These are phyloP conservation scores for Salvia hispanica DNA, from an alignment of 257 asterid species.

Conservation along the genomic window DNA sequence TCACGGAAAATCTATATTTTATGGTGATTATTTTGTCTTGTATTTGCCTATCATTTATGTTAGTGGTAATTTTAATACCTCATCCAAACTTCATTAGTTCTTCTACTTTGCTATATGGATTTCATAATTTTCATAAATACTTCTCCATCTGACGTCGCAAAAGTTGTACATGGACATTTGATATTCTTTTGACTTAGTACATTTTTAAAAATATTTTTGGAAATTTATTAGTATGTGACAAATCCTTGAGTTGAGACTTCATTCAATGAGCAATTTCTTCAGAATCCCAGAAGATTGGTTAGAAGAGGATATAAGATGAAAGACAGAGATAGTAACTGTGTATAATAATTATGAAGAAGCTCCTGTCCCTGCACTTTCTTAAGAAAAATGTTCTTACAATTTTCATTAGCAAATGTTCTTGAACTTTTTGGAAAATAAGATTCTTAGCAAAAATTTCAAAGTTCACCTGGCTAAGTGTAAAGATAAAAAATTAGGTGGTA, in stretches of 20 bases:
- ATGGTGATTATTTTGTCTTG: too few species aligned
- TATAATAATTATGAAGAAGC: background rate
- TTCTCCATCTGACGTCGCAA: too few species aligned
- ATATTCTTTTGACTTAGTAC: too few species aligned
- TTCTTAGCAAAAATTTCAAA: background rate
- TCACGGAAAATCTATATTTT: too few species aligned
- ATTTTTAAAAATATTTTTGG: background rate
- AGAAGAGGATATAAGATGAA: background rate
- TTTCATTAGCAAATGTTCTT: background rate
- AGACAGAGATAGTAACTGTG: background rate
- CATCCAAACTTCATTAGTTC: too few species aligned
- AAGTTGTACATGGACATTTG: too few species aligned
- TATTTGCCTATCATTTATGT: too few species aligned
- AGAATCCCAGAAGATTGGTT: background rate
- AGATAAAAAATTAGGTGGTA: background rate
- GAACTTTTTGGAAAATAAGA: background rate
- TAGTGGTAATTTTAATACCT: too few species aligned
- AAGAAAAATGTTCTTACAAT: background rate
- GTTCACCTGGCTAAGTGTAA: background rate
- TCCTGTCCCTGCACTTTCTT: background rate
- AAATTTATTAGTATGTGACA: background rate
- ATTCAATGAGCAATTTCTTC: background rate
- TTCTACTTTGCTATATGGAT: too few species aligned
- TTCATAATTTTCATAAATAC: too few species aligned
- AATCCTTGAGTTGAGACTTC: background rate